Percentiles rank a stretch among this genome's conserved stretches.
Conservation (phyloP, 1,139 yeast species). For the Pneumocystis canis region DNA sequence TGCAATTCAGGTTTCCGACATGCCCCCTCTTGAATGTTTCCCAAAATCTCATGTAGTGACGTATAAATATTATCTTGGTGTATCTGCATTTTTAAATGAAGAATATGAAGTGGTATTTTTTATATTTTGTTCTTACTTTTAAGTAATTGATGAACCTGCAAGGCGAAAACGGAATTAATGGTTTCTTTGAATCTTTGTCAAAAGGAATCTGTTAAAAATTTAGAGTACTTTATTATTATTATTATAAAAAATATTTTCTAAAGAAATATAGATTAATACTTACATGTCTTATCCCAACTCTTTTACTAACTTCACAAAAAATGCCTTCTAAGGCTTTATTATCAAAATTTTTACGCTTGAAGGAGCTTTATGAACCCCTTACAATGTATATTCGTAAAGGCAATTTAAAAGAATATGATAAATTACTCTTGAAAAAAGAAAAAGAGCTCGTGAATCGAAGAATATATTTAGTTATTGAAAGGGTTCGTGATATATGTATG, state of each 20-base stretch:
- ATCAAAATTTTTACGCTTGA: not conserved
- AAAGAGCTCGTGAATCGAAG: conserved; percentile 42
- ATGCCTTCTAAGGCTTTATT: not conserved
- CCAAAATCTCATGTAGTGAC: conserved; percentile 43
- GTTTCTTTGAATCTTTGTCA: conserved; percentile 34
- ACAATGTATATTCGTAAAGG: conserved; percentile 41
- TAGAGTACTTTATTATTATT: conserved; percentile 20
- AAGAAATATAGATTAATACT: conserved; percentile 1
- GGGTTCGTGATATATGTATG: conserved; percentile 34
- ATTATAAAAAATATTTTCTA: not conserved
- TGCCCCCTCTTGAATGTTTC: conserved; percentile 35
- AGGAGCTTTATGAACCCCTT: conserved; percentile 34
- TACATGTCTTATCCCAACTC: conserved; percentile 1
- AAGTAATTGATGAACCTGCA: not conserved
- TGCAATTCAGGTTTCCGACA: conserved; percentile 48
- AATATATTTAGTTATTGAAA: conserved; percentile 48
- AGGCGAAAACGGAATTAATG: conserved; percentile 36
- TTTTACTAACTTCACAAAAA: not conserved
- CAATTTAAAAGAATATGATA: conserved; percentile 37
- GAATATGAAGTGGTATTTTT: conserved; percentile 29
- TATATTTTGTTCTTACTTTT: not conserved
- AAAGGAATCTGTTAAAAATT: conserved; percentile 19
- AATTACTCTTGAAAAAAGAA: conserved; percentile 33
- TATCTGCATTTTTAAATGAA: conserved; percentile 47
- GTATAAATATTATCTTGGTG: conserved; percentile 52